phyloP scores from a whole-genome alignment of 1,284 basidiomycete species.

The Fomitiporia mediterranea region DNA sequence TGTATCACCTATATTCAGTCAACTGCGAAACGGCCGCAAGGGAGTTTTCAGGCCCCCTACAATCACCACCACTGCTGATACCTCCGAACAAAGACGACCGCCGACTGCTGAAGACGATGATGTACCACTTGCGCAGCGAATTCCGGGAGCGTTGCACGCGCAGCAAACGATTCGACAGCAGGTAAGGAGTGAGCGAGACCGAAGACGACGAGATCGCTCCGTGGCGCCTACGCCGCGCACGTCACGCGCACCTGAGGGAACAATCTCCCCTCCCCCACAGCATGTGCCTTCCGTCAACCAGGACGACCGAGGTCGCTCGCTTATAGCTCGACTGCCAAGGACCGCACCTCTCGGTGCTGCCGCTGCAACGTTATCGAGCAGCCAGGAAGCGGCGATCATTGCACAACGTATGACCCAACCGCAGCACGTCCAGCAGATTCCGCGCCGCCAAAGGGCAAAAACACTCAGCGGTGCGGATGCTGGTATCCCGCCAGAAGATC shows the following conservation, averaged over 20 bases:
- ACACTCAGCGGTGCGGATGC: constrained; percentile 36
- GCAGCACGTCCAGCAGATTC: constrained; percentile 34
- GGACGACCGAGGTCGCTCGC: constrained; percentile 14
- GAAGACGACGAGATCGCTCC: constrained; percentile 45
- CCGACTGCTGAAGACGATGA: constrained; percentile 48
- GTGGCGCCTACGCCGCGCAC: constrained; percentile 26
- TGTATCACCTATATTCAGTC: constrained; percentile 23
- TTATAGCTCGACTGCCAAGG: background rate
- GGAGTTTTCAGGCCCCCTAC: constrained; percentile 15
- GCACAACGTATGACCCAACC: constrained; percentile 26
- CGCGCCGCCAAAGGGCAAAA: constrained; percentile 41
- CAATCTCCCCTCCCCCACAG: constrained; percentile 12
- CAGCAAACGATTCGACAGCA: constrained; percentile 72
- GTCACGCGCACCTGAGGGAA: constrained; percentile 30
- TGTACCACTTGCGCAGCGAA: constrained; percentile 70
- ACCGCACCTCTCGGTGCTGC: constrained; percentile 1
- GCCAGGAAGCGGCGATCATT: constrained; percentile 16
- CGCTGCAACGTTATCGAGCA: constrained; percentile 8
- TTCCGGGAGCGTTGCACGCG: constrained; percentile 71
- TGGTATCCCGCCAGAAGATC: constrained; percentile 49
- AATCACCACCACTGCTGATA: background rate
- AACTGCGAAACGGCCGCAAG: constrained; percentile 18
- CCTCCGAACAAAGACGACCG: background rate
- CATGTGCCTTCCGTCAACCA: constrained; percentile 7
- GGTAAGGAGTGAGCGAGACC: constrained; percentile 62